Conservation (phyloP, 257 asterid species). For the Ilex aquifolium region DNA sequence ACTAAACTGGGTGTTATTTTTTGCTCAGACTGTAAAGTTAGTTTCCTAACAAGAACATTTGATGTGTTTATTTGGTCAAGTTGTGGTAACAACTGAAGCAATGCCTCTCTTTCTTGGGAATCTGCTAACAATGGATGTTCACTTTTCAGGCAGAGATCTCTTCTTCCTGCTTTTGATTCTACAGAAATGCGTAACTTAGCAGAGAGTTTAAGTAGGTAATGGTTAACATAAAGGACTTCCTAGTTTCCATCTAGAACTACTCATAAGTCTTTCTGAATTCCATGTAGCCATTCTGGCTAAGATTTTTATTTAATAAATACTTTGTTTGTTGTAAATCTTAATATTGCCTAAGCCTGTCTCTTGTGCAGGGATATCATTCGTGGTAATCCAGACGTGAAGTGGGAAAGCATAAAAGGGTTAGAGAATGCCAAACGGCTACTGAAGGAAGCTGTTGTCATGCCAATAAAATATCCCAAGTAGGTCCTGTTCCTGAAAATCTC, state of each 20-base stretch:
- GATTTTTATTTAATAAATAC: too few species aligned
- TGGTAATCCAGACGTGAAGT: constrained; percentile 90
- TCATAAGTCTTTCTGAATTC: too few species aligned
- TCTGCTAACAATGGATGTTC: constrained; percentile 20
- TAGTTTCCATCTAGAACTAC: not conserved
- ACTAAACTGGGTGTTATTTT: too few species aligned
- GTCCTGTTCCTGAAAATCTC: constrained; percentile 19
- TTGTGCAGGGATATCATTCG: constrained; percentile 85
- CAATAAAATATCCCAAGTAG: constrained; percentile 95
- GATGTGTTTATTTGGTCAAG: not conserved
- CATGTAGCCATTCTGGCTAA: too few species aligned
- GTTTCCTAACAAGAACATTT: not conserved
- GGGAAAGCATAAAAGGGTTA: constrained; percentile 90
- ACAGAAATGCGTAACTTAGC: constrained; percentile 89
- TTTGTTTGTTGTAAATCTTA: constrained; percentile 4
- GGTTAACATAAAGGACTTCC: constrained; percentile 6
- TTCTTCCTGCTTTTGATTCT: constrained; percentile 91
- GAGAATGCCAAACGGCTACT: constrained; percentile 91
- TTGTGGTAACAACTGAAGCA: too few species aligned
- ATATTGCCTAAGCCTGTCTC: constrained; percentile 8
- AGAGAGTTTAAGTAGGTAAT: constrained; percentile 89
- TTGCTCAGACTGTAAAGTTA: too few species aligned
- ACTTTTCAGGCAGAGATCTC: constrained; percentile 62
- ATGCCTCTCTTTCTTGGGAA: not conserved
- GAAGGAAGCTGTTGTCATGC: constrained; percentile 99